phyloP scores from a whole-genome alignment of 495 filamentous ascomycete genomes.

The Penicillium cataractarum region DNA sequence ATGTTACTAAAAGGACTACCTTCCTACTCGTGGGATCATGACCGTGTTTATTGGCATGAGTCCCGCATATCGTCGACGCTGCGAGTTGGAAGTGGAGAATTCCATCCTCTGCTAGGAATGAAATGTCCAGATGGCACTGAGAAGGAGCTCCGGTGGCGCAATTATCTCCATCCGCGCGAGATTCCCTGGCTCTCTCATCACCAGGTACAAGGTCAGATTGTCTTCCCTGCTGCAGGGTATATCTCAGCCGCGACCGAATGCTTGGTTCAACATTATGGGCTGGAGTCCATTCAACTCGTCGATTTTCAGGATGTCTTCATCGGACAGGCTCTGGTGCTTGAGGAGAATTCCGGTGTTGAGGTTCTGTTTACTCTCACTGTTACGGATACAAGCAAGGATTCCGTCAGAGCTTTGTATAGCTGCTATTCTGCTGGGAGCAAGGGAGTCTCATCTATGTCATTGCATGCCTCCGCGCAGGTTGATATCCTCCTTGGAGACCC shows the following conservation, averaged over 20 bases:
- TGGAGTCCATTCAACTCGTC: constrained; percentile 28
- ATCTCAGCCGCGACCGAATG: constrained; percentile 61
- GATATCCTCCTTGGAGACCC: constrained; percentile 17
- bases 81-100: constrained; percentile 14
- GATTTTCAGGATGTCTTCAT: constrained; percentile 46
- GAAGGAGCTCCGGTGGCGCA: constrained; percentile 38
- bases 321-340: constrained; percentile 51
- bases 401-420: constrained; percentile 16
- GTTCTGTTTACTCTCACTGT: constrained; percentile 41
- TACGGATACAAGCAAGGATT: not conserved
- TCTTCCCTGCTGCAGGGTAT: constrained; percentile 67
- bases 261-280: constrained; percentile 17
- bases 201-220: constrained; percentile 39
- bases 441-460: constrained; percentile 19
- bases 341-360: constrained; percentile 51
- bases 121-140: constrained; percentile 23
- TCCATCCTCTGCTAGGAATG: constrained; percentile 40
- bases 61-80: constrained; percentile 40
- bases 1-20: constrained; percentile 46
- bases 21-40: constrained; percentile 56
- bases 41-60: constrained; percentile 50
- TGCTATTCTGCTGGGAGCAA: constrained; percentile 29
- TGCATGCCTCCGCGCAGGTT: constrained; percentile 27
- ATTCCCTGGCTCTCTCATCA: constrained; percentile 49
- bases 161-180: constrained; percentile 36